Evolutionary conservation across 805 yeast genomes (phyloP), one percentile per base, ranked within the genome.

Genomic region (Sungouiozyma intestinalis): DNA sequence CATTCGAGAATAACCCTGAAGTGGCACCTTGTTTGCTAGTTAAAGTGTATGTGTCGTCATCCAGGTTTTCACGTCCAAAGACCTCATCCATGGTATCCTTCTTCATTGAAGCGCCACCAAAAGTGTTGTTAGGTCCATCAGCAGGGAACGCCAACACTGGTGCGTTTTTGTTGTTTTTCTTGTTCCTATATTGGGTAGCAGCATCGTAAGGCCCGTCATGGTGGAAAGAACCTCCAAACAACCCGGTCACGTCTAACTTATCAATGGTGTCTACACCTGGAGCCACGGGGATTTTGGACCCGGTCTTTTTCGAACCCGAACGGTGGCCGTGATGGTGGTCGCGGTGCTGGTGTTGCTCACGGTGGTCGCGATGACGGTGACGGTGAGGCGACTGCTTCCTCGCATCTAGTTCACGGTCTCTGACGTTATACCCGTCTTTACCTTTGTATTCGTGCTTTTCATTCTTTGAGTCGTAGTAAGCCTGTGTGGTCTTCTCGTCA

Each of bases 151-250:
- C 98, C 66, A 77, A 68, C n/a, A 92, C 95, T 4, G 98, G 98
- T 0, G 97, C 94, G 36, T 76, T 77, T 55, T 68, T 71, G 17
- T 71, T 68, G 49, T 75, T 69, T 64, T 81, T 82, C 14, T 37
- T 40, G 64, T 92, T 92, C 60, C 97, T 78, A 62, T 85, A 94
- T 4, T 97, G 97, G 3, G 92, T 84, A 60, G 97, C 88, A 1
- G 97, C 98, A 61, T 92, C 98, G 60, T 88, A 90, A n/a, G 98
- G 98, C 5, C 98, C 98, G 64, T 92, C 98, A 62, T 92, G 97
- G 63, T 90, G 98, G 72, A 92, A 92, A 2, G 92, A 85, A 19
- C 84, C 85, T 15, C 96, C 95, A 58, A 84, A 88, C 57, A 84
- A 87, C 0, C 95, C 97, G 7, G 97, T 87, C 36, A 87, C 97